Base-by-base conservation (phyloP, 1,139 yeast genomes). In the Kodamaea fungicola region DNA sequence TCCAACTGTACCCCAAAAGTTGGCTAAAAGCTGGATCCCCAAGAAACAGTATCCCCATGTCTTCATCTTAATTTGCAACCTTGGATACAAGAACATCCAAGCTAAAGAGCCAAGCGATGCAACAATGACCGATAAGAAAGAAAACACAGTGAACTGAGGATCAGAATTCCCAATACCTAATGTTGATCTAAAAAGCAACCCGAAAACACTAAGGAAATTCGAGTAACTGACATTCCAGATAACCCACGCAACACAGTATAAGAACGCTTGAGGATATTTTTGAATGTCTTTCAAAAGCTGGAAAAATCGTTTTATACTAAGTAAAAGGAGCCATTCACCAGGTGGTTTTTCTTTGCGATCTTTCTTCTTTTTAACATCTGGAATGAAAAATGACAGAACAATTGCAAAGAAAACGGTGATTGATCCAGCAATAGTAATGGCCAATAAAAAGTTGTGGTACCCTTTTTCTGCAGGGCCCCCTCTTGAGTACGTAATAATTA, bases 1-100 rank as follows among this genome's bases (percentile, higher is more conserved):
- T 1, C 75, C 76, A 12, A 70, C 44, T 34, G 69, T 59, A 0
- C 72, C 74, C 75, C 75, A 70, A 27, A 70, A 60, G 41, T 67
- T 67, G 1, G 68, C 42, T 32, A 67, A 59, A 2, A 59, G 37
- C 6, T 68, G 60, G 9, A 67, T 36, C 1, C 46, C 41, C 5
- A 67, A 51, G 36, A 70, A 66, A 1, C 50, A 41, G 39, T 57
- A 67, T 0, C 64, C 62, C 72, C 72, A 67, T 3, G 55, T 44
- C 42, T 66, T 67, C 24, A 67, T 62, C 2, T 40, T 47, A 6
- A 62, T 6, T 1, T 37, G 34, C 1, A 46, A 21, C 29, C 61
- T 45, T 2, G 69, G 68, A 39, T 64, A 69, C 2, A 55, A 31
- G 34, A 40, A 49, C 73, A 67, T 66, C 75, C 75, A 70, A 0